A percentile compares a stretch with the other conserved stretches of the same genome.
Conservation (phyloP, 371 early-diverging fungal species). For the Mortierella sp. region DNA sequence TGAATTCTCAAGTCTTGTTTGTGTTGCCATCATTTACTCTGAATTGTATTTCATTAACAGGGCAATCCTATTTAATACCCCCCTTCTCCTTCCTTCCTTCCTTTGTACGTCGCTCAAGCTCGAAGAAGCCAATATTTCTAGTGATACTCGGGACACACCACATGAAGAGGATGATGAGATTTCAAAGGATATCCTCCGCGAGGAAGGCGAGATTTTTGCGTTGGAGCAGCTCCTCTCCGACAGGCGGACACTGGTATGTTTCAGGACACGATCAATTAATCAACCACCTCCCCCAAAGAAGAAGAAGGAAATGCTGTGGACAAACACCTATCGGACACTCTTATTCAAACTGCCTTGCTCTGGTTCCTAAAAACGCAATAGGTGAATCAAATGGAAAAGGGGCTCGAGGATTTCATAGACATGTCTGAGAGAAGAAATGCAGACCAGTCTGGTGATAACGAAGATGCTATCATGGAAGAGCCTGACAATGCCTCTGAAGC, state of each 20-base stretch:
- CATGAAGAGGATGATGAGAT: constrained; percentile 23
- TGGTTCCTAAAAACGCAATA: background rate
- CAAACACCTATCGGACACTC: background rate
- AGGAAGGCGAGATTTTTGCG: constrained; percentile 53
- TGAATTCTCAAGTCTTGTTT: too few species aligned
- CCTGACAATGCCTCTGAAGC: constrained; percentile 18
- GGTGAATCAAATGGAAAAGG: constrained; percentile 31
- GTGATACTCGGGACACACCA: constrained; percentile 14
- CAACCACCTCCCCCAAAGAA: too few species aligned
- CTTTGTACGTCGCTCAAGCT: constrained; percentile 2
- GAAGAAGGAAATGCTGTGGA: too few species aligned
- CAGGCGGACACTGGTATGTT: constrained; percentile 32
- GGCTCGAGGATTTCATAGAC: constrained; percentile 20
- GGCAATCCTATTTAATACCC: too few species aligned
- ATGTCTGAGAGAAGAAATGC: background rate
- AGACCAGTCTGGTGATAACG: constrained; percentile 12
- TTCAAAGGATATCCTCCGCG: constrained; percentile 33
- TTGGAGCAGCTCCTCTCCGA: constrained; percentile 40
- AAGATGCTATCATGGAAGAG: constrained; percentile 7
- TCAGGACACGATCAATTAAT: too few species aligned
- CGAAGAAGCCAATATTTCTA: constrained; percentile 22
- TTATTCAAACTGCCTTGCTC: background rate
- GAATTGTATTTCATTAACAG: too few species aligned
- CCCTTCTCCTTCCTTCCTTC: background rate
- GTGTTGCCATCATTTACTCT: too few species aligned